phyloP scores from a whole-genome alignment of 2,329 filamentous ascomycete species.

The Nectriaceae sp. region DNA sequence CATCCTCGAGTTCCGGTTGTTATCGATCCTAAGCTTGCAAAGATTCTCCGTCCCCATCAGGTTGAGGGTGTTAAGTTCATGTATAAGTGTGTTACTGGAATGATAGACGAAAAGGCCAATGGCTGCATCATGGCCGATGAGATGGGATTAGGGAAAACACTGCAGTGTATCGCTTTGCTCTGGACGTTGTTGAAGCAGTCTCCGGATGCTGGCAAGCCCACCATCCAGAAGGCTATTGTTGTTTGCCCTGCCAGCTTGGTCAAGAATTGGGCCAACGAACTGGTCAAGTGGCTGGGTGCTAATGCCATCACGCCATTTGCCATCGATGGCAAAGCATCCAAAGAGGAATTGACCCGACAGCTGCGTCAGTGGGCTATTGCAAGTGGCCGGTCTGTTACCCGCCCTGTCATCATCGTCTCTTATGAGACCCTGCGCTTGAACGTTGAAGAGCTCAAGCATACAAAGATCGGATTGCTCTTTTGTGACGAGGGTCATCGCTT shows the following conservation, averaged over 20 bases:
- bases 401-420: slow-evolving; percentile 95
- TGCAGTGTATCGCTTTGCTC: slow-evolving; percentile 95
- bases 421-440: slow-evolving; percentile 95
- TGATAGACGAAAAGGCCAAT: slow-evolving; percentile 90
- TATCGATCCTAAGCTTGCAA: slow-evolving; percentile 86
- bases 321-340: slow-evolving; percentile 93
- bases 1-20: slow-evolving; percentile 93
- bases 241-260: slow-evolving; percentile 96
- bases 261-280: slow-evolving; percentile 96
- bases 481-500: slow-evolving; percentile 96
- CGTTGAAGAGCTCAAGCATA: slow-evolving; percentile 84
- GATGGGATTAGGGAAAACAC: slow-evolving; percentile 96
- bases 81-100: slow-evolving; percentile 91
- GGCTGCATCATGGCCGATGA: slow-evolving; percentile 99
- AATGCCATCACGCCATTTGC: slow-evolving; percentile 92
- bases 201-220: slow-evolving; percentile 88
- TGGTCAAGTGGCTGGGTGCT: slow-evolving; percentile 93
- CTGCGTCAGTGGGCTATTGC: slow-evolving; percentile 94
- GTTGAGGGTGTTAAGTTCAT: slow-evolving; percentile 98
- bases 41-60: slow-evolving; percentile 93
- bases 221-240: slow-evolving; percentile 95
- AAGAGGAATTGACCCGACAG: slow-evolving; percentile 88
- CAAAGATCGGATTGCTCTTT: slow-evolving; percentile 86
- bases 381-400: slow-evolving; percentile 82
- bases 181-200: slow-evolving; percentile 98